Evolutionary conservation across 345 rosid genomes (phyloP).

Genomic region (Psidium guajava): DNA sequence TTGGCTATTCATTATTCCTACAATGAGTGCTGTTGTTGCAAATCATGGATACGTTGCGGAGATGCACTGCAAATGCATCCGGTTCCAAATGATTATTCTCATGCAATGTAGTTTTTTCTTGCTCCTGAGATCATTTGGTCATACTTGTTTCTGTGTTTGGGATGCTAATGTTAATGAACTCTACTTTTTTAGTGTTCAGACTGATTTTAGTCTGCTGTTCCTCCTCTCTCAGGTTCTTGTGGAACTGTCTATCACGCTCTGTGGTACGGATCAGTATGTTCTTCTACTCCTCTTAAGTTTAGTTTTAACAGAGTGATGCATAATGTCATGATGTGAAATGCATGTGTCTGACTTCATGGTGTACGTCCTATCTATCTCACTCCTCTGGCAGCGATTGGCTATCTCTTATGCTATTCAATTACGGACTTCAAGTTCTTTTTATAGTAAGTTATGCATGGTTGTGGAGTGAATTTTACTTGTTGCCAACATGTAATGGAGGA

Average conservation of each 20-base stretch:
- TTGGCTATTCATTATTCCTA: neutral
- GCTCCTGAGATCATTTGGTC: neutral
- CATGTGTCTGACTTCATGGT: neutral
- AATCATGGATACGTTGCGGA: neutral
- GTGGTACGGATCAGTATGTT: slow-evolving; percentile 99
- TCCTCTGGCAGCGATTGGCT: neutral
- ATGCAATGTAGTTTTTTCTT: neutral
- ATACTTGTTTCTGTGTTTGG: neutral
- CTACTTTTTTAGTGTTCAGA: neutral
- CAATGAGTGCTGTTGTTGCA: neutral
- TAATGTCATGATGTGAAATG: neutral
- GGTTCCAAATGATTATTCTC: neutral
- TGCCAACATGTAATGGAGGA: neutral
- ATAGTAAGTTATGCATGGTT: neutral
- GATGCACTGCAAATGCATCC: neutral
- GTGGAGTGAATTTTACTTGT: neutral
- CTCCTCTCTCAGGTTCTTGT: slow-evolving; percentile 69
- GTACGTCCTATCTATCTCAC: neutral
- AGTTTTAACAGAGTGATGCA: slow-evolving; percentile 7
- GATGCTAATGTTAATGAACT: neutral
- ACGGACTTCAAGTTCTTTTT: neutral
- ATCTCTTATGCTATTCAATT: neutral
- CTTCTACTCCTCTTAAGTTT: slow-evolving; percentile 24
- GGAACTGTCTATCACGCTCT: slow-evolving; percentile 95
- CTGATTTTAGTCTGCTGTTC: slow-evolving; percentile 11